Evolutionary conservation across 805 yeast species (phyloP).

Genomic region (Candida verbasci): DNA sequence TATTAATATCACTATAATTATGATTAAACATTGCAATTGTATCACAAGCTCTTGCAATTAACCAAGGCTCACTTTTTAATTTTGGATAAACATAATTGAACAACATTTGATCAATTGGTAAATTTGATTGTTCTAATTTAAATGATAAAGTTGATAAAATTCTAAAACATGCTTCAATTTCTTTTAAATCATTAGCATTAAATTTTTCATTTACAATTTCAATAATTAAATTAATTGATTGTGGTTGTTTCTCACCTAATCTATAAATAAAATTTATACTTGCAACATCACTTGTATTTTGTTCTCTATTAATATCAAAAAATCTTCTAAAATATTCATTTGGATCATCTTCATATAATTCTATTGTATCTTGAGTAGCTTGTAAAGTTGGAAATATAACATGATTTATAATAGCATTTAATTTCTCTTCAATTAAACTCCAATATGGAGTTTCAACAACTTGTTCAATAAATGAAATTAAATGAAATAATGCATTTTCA

Average conservation of each 20-base stretch:
- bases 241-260: constrained; percentile 33
- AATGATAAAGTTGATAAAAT: constrained; percentile 37
- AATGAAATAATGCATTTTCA: constrained; percentile 36
- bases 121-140: constrained; percentile 29
- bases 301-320: constrained; percentile 45
- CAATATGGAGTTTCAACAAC: constrained; percentile 37
- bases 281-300: constrained; percentile 47
- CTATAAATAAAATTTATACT: constrained; percentile 43
- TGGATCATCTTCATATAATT: constrained; percentile 42
- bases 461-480: constrained; percentile 42
- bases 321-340: constrained; percentile 42
- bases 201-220: constrained; percentile 31
- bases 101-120: constrained; percentile 37
- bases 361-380: constrained; percentile 35
- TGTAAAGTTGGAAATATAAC: constrained; percentile 38
- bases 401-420: constrained; percentile 38
- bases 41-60: constrained; percentile 45
- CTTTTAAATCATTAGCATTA: constrained; percentile 31
- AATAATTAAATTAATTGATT: constrained; percentile 28
- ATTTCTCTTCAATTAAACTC: constrained; percentile 30
- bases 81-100: constrained; percentile 39
- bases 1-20: constrained; percentile 28
- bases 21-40: constrained; percentile 38
- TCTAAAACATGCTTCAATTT: constrained; percentile 41
- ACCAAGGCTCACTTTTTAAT: constrained; percentile 35